A percentile compares a stretch with the other conserved stretches of the same genome.
These are phyloP conservation scores for Tolypocladium ophioglossoides DNA, from an alignment of 2,329 filamentous ascomycete species.

Conservation along the genomic window DNA sequence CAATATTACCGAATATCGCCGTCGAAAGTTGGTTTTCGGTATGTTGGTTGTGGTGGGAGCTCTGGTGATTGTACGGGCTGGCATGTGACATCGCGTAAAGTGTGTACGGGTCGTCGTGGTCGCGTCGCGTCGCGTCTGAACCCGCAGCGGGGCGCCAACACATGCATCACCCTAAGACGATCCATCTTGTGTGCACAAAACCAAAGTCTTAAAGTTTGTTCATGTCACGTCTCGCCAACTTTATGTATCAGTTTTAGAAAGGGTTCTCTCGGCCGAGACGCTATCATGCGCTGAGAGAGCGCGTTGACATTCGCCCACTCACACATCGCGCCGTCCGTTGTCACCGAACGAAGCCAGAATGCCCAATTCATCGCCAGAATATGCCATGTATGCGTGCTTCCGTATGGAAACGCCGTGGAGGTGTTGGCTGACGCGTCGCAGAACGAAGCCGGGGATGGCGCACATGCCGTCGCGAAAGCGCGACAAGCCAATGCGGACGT, in stretches of 20 bases:
- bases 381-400: constrained; percentile 12
- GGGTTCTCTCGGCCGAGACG: not conserved
- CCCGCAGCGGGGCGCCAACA: not conserved
- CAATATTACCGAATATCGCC: no score
- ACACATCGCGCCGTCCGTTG: not conserved
- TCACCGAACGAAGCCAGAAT: not conserved
- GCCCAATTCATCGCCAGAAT: constrained; percentile 15
- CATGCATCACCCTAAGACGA: not conserved
- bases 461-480: constrained; percentile 14
- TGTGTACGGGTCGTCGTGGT: not conserved
- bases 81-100: constrained; percentile 8
- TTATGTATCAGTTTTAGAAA: not conserved
- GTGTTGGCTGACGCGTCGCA: constrained; percentile 7
- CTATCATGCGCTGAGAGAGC: not conserved
- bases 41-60: not conserved
- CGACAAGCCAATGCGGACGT: constrained; percentile 27
- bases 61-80: not conserved
- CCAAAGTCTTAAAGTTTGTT: not conserved
- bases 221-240: not conserved
- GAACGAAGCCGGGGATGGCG: constrained; percentile 19
- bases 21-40: no score
- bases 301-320: not conserved
- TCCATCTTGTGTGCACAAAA: not conserved
- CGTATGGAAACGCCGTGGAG: not conserved
- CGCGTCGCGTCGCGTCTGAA: constrained; percentile 6